These are phyloP conservation scores for Moricandia arvensis DNA, from an alignment of 345 rosid species.

Conservation along the genomic window DNA sequence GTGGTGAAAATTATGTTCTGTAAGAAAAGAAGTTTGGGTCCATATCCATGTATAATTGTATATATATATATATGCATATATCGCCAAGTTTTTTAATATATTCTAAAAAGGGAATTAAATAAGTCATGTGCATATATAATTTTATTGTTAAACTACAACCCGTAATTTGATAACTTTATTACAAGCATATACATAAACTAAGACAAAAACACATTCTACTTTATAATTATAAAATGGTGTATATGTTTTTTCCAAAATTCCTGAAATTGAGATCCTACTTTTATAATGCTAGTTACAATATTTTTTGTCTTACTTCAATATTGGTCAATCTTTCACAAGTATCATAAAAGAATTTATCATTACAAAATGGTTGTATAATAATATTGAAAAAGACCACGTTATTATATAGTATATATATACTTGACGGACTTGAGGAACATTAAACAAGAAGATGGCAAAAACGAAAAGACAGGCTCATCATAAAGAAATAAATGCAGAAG, in stretches of 20 bases:
- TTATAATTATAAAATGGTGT: not conserved
- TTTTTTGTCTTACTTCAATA: not conserved
- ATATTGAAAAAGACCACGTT: not conserved
- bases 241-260: not conserved
- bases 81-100: not conserved
- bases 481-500: slow-evolving; percentile 15
- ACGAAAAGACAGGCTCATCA: slow-evolving; percentile 24
- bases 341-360: not conserved
- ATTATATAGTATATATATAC: not conserved
- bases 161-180: not conserved
- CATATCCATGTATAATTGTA: not conserved
- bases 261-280: not conserved
- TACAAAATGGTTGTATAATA: not conserved
- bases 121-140: not conserved
- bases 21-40: slow-evolving; percentile 13
- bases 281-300: not conserved
- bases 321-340: not conserved
- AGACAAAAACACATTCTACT: not conserved
- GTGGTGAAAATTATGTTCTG: slow-evolving; percentile 21
- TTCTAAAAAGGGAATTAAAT: not conserved
- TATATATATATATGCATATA: not conserved
- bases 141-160: not conserved
- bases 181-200: not conserved
- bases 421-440: not conserved
- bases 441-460: slow-evolving; percentile 4